Base-by-base conservation (phyloP, 805 yeast species). In the Cyberlindnera samutprakarnensis region DNA sequence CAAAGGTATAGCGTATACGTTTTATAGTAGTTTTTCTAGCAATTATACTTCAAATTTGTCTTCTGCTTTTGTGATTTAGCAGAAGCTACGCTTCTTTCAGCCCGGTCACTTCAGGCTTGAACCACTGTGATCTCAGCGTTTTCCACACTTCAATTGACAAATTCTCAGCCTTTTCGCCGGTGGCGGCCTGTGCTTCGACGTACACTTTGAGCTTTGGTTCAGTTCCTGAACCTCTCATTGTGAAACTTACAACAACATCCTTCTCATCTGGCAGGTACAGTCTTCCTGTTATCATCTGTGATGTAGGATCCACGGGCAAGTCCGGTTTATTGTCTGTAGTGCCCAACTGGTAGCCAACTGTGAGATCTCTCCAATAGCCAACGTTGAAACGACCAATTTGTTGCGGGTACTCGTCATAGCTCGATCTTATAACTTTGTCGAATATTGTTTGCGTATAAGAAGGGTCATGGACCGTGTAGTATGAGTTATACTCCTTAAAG, bases 141-240 rank as follows among this genome's bases (percentile, higher is more conserved):
- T 61, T 52, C 96, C 96, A 90, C 7, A 85, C 80, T 14, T 61
- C 54, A 13, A 56, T 57, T 0, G 95, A 90, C 7, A 78, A 48
- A 1, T 26, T 37, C 1, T 44, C 38, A 0, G 95, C 83, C 4
- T 55, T 50, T 0, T 37, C 48, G 27, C 69, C 82, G 7, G 61
- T 53, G 1, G 40, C 30, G 0, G 85, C 68, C 25, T 57, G 56
- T 0, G 94, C 92, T 51, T 90, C 98, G 21, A 90, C 78, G 57
- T 90, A 90, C 1, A 90, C 83, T 55, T 90, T 90, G 41, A 90
- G 63, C 53, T 90, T 90, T 3, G 96, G 96, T 54, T 90, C 98
- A 0, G 98, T 90, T 9, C 98, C 98, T 4, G 95, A 85, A 1
- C 96, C 96, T 32, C 98, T 68, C 30, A 84, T 76, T 0, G 97